Evolutionary conservation across 768 basidiomycete species (phyloP), one percentile per base, ranked within the genome.

Genomic region (Leccinum subgranulosum): DNA sequence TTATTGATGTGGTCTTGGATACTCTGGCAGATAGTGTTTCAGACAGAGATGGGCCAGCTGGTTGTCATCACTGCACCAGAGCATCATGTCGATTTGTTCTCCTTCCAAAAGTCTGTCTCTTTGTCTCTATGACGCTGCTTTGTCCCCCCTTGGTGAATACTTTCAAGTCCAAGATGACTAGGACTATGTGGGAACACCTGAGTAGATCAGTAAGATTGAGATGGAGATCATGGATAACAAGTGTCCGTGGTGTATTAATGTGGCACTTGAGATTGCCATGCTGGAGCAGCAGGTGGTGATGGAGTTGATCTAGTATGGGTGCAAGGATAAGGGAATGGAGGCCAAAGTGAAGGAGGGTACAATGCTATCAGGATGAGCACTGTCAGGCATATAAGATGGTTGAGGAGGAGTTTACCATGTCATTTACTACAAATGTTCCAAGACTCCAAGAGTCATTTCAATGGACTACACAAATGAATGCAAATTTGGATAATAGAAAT

Each of bases 191-290:
- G 93, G 88, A 5, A 83, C 90, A 7, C 92, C 93, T 0, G 93
- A 94, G 74, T 81, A 89, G 65, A 89, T 97, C 51, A 96, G 96
- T 47, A 98, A 99, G 77, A 85, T 99, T 57, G 96, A 95, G 96
- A 95, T 95, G 14, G 96, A 98, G 96, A n/a, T n/a, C n/a, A n/a
- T n/a, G n/a, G n/a, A 99, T 75, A 98, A 98, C 84, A 99, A 99
- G 77, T 98, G 96, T 74, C 90, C 89, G 17, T 99, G 96, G 96
- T 87, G 88, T 65, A 81, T 98, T 72, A 97, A 97, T 76, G 86
- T 84, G 19, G 96, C 94, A 29, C 79, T 98, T 57, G 71, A 75
- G n/a, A 69, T 78, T 46, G 84, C 81, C 1, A 77, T 74, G 4
- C 75, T 82, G 0, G 80, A 67, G 21, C 87, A 88, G 70, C 80